A percentile compares a stretch with the other conserved stretches of the same genome.
phyloP scores from a whole-genome alignment of 176 grass and related monocot genomes.

The Musa beccarii region DNA sequence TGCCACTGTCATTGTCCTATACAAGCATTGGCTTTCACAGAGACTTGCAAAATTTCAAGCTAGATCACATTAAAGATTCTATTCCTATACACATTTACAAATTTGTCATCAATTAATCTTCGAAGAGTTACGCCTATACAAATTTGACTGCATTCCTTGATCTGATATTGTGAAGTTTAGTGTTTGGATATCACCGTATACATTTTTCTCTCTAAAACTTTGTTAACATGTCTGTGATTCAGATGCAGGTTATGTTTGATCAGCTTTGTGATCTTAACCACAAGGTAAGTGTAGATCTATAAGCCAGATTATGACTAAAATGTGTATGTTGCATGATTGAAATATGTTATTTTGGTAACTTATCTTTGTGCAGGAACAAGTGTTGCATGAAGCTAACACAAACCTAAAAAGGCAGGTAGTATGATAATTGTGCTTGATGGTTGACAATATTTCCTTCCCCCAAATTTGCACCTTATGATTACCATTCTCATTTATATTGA shows the following conservation, averaged over 20 bases:
- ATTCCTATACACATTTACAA: no score
- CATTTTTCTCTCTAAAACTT: no score
- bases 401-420: background rate
- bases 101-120: no score
- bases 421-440: background rate
- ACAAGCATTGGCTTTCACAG: no score
- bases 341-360: background rate
- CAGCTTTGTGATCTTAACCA: background rate
- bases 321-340: background rate
- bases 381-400: slow-evolving; percentile 2
- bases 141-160: background rate
- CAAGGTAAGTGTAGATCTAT: background rate
- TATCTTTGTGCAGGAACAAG: background rate
- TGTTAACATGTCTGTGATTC: background rate
- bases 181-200: no score
- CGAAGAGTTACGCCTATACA: background rate
- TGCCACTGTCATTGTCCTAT: no score
- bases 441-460: no score
- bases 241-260: background rate
- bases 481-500: no score
- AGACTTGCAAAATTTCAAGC: no score
- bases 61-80: no score
- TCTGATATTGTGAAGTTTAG: no score
- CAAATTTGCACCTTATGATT: no score
- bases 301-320: background rate